These are phyloP conservation scores for Neurospora pannonica DNA, from an alignment of 495 filamentous ascomycete species.

Conservation along the genomic window DNA sequence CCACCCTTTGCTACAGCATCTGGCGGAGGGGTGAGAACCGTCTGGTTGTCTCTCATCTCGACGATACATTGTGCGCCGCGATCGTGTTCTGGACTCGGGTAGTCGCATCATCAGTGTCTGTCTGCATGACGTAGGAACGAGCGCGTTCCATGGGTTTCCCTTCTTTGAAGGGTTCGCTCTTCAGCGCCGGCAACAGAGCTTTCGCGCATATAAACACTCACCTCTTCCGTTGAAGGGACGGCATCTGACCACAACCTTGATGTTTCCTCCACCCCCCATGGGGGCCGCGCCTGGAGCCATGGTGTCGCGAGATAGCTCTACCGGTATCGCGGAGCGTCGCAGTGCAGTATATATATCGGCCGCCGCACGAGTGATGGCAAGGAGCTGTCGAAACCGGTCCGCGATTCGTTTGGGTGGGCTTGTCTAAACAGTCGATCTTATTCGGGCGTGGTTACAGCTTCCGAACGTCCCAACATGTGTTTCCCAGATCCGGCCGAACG, in stretches of 20 bases:
- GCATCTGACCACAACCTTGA: conserved; percentile 97
- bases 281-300: conserved; percentile 56
- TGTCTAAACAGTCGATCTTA: neutral
- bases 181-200: neutral
- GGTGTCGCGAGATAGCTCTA: conserved; percentile 8
- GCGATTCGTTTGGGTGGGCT: neutral
- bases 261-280: conserved; percentile 72
- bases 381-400: neutral
- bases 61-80: conserved; percentile 95
- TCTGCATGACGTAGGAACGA: neutral
- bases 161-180: neutral
- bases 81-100: conserved; percentile 58
- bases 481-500: neutral
- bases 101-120: conserved; percentile 7
- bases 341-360: neutral
- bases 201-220: conserved; percentile 33
- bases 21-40: conserved; percentile 69
- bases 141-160: neutral
- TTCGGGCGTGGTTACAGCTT: neutral
- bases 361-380: neutral
- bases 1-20: conserved; percentile 50
- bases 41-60: conserved; percentile 89
- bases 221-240: conserved; percentile 91
- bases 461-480: neutral
- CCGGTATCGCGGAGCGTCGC: neutral